phyloP scores from a whole-genome alignment of 257 asterid genomes.

The Asclepias syriaca region DNA sequence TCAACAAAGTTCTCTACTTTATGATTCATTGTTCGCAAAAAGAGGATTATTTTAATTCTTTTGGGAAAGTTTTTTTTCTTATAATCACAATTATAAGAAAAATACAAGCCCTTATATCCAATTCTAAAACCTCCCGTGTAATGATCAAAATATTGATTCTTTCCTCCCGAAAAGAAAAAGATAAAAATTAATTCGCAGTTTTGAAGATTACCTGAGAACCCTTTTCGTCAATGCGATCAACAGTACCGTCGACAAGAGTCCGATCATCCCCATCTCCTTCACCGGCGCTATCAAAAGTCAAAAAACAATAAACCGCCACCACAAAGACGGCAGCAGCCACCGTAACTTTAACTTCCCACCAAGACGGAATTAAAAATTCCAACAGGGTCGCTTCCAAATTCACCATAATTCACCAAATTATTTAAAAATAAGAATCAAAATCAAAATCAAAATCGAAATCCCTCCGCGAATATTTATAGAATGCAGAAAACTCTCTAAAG shows the following conservation, averaged over 20 bases:
- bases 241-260: slow-evolving; percentile 22
- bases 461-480: neutral
- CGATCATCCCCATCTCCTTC: slow-evolving; percentile 38
- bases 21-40: neutral
- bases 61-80: neutral
- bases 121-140: neutral
- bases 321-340: slow-evolving; percentile 62
- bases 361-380: slow-evolving; percentile 61
- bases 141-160: neutral
- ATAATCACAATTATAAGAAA: slow-evolving; percentile 5
- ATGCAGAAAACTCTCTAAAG: neutral
- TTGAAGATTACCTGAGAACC: slow-evolving; percentile 20
- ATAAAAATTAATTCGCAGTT: neutral
- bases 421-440: no score
- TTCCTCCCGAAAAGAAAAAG: neutral
- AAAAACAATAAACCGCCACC: slow-evolving; percentile 48
- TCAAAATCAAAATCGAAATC: neutral
- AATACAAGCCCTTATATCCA: neutral
- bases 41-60: neutral
- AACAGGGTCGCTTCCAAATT: slow-evolving; percentile 35
- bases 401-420: slow-evolving; percentile 8
- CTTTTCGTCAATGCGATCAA: slow-evolving; percentile 40
- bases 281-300: slow-evolving; percentile 38
- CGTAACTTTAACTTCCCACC: slow-evolving; percentile 89
- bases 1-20: neutral